These are phyloP conservation scores for Lipomyces japonicus DNA, from an alignment of 805 yeast genomes.

Conservation along the genomic window DNA sequence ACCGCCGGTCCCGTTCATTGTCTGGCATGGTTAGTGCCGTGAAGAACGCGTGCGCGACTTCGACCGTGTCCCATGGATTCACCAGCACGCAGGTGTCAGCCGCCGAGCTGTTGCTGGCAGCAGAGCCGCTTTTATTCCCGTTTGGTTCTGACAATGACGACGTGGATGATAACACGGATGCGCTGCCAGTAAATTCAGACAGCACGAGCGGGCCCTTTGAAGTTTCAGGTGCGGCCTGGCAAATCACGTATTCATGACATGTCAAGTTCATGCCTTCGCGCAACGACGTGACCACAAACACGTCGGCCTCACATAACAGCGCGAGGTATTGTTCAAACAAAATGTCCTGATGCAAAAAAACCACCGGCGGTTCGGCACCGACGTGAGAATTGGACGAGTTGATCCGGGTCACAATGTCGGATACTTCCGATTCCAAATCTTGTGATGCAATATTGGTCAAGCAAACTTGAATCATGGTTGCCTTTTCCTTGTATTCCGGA, in stretches of 20 bases:
- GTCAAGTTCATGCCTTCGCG: slow-evolving; percentile 97
- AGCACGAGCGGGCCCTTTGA: slow-evolving; percentile 67
- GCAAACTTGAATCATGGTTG: slow-evolving; percentile 81
- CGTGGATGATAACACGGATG: slow-evolving; percentile 71
- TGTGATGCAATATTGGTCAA: slow-evolving; percentile 50
- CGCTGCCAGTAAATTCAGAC: slow-evolving; percentile 94
- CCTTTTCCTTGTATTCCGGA: slow-evolving; percentile 64
- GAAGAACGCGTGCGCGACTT: slow-evolving; percentile 61
- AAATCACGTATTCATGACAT: slow-evolving; percentile 86
- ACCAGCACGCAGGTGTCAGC: slow-evolving; percentile 67
- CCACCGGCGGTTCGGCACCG: slow-evolving; percentile 63
- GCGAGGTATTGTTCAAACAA: slow-evolving; percentile 89
- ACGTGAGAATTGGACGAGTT: slow-evolving; percentile 70
- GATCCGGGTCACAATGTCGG: slow-evolving; percentile 77
- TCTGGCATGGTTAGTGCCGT: slow-evolving; percentile 60
- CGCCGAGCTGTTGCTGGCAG: too few species aligned
- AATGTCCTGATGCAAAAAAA: slow-evolving; percentile 80
- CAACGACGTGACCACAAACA: slow-evolving; percentile 82
- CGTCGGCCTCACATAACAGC: slow-evolving; percentile 76
- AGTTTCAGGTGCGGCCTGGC: slow-evolving; percentile 44
- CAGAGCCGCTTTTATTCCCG: too few species aligned
- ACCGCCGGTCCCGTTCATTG: slow-evolving; percentile 56
- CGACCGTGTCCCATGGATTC: slow-evolving; percentile 85
- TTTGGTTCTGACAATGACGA: too few species aligned
- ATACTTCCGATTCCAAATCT: slow-evolving; percentile 67